A percentile compares a stretch with the other conserved stretches of the same genome.
phyloP scores from a whole-genome alignment of 805 yeast species.

The Cyberlindnera mrakii region DNA sequence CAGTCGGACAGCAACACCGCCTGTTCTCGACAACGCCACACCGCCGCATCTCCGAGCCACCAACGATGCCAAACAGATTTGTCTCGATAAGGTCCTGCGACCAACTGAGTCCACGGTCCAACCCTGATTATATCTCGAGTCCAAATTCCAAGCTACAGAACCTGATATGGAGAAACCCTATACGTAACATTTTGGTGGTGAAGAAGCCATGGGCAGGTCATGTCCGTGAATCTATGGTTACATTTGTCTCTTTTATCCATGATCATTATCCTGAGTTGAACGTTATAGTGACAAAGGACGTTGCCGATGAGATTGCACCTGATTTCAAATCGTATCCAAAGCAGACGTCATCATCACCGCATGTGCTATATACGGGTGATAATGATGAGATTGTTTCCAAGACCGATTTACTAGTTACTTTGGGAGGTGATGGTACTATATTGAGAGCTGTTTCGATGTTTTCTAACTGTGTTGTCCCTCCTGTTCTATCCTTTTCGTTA shows the following conservation, averaged over 20 bases:
- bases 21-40: conserved; percentile 13
- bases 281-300: conserved; percentile 70
- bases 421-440: conserved; percentile 98
- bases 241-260: conserved; percentile 57
- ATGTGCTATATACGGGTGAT: conserved; percentile 52
- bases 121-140: conserved; percentile 48
- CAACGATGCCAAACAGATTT: conserved; percentile 19
- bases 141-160: conserved; percentile 58
- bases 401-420: conserved; percentile 75
- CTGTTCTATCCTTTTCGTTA: conserved; percentile 79
- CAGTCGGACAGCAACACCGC: background rate
- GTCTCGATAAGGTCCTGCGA: conserved; percentile 28
- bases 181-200: conserved; percentile 70
- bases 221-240: conserved; percentile 61
- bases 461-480: conserved; percentile 71
- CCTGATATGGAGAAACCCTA: conserved; percentile 65
- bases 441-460: conserved; percentile 77
- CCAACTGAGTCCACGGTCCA: conserved; percentile 24
- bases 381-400: conserved; percentile 50
- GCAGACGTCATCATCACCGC: conserved; percentile 27
- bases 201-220: conserved; percentile 76
- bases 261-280: conserved; percentile 63
- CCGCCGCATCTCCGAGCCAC: conserved; percentile 24
- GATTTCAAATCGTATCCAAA: conserved; percentile 21
- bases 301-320: conserved; percentile 57